Evolutionary conservation across 2,329 filamentous ascomycete species (phyloP).

Genomic region (Hymenoscyphus linearis): DNA sequence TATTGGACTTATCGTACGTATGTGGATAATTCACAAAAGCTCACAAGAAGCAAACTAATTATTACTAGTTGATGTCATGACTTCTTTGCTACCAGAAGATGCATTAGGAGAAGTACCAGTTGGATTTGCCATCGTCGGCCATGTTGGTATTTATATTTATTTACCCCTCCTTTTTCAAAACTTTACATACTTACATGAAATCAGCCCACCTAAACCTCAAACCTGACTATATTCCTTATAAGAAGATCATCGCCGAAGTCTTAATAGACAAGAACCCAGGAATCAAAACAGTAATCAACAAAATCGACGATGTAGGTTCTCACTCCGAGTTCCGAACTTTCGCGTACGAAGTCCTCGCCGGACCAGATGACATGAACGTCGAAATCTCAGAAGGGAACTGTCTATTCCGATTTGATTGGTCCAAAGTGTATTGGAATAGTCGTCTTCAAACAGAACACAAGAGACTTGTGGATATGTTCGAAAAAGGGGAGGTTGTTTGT

Average conservation of each 20-base stretch:
- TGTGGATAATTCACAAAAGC: neutral
- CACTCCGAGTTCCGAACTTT: slow-evolving; percentile 89
- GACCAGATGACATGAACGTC: slow-evolving; percentile 77
- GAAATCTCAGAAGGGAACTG: slow-evolving; percentile 77
- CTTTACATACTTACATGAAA: slow-evolving; percentile 17
- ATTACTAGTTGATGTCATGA: slow-evolving; percentile 61
- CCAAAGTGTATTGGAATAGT: slow-evolving; percentile 97
- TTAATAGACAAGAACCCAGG: slow-evolving; percentile 82
- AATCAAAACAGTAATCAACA: slow-evolving; percentile 91
- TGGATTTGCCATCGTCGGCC: slow-evolving; percentile 84
- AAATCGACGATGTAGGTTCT: slow-evolving; percentile 79
- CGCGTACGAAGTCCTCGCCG: slow-evolving; percentile 81
- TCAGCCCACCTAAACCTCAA: slow-evolving; percentile 85
- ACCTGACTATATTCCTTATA: slow-evolving; percentile 78
- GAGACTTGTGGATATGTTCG: slow-evolving; percentile 69
- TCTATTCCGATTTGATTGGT: slow-evolving; percentile 87
- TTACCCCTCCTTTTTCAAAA: slow-evolving; percentile 1
- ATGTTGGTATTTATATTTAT: slow-evolving; percentile 69
- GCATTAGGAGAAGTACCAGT: slow-evolving; percentile 75
- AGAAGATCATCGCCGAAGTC: slow-evolving; percentile 76
- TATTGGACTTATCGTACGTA: slow-evolving; percentile 75
- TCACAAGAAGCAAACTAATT: slow-evolving; percentile 4
- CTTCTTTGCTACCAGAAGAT: slow-evolving; percentile 73
- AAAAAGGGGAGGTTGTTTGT: slow-evolving; percentile 81
- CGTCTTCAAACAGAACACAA: slow-evolving; percentile 86